These are phyloP conservation scores for Cucumis hystrix DNA, from an alignment of 306 rosid species.

Conservation along the genomic window DNA sequence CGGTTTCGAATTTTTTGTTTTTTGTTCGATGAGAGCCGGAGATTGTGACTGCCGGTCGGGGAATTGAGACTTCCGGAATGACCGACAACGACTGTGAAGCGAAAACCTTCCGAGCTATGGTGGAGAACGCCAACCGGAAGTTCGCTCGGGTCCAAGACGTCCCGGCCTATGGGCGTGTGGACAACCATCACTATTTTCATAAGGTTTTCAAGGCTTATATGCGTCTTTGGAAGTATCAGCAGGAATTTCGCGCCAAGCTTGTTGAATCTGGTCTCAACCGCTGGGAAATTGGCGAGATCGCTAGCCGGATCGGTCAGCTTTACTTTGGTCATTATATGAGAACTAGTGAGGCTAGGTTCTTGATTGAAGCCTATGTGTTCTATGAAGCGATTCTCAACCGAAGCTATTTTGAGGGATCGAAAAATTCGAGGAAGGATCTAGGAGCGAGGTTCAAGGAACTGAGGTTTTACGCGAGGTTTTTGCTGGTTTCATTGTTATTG, in stretches of 20 bases:
- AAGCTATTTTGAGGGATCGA: conserved; percentile 72
- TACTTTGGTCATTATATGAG: conserved; percentile 94
- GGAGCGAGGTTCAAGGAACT: conserved; percentile 79
- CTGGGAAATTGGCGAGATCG: conserved; percentile 99
- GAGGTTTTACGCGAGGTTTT: conserved; percentile 83
- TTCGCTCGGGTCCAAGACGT: conserved; percentile 91
- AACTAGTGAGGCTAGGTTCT: conserved; percentile 72
- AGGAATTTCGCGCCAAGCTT: conserved; percentile 63
- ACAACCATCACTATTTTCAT: conserved; percentile 55
- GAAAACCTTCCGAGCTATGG: conserved; percentile 73
- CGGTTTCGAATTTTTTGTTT: background rate
- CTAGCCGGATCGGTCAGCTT: conserved; percentile 94
- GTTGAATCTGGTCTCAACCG: conserved; percentile 70
- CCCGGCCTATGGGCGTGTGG: conserved; percentile 62
- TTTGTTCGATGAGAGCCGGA: conserved; percentile 47
- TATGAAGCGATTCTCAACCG: conserved; percentile 90
- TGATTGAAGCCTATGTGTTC: conserved; percentile 82
- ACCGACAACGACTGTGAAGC: conserved; percentile 33
- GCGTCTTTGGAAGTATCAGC: conserved; percentile 88
- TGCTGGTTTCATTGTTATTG: conserved; percentile 67
- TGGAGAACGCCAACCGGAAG: conserved; percentile 84
- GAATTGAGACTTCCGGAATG: conserved; percentile 31
- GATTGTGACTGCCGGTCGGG: conserved; percentile 15
- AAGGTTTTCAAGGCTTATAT: conserved; percentile 89
- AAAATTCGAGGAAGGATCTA: conserved; percentile 50